These are phyloP conservation scores for Rhizopus delemar DNA, from an alignment of 371 early-diverging fungal species.

Conservation along the genomic window DNA sequence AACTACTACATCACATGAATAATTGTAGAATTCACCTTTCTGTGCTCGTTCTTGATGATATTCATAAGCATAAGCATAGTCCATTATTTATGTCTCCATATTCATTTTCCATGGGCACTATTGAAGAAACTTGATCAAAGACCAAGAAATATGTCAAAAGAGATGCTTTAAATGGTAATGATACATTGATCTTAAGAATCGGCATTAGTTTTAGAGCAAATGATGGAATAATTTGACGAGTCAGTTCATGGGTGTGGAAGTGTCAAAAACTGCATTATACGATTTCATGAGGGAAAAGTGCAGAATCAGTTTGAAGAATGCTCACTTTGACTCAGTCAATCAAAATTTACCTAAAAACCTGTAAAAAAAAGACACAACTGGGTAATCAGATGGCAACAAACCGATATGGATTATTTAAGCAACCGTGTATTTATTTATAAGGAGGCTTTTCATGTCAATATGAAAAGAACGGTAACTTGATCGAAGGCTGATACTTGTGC, in stretches of 20 bases:
- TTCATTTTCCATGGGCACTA: too few species aligned
- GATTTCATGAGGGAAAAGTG: conserved; percentile 12
- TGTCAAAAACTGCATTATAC: conserved; percentile 6
- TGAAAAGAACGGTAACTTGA: conserved; percentile 1
- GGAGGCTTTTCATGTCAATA: conserved; percentile 19
- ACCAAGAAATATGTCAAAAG: too few species aligned
- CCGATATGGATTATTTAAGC: conserved; percentile 13
- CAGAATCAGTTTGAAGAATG: conserved; percentile 9
- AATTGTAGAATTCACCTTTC: too few species aligned
- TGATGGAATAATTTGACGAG: conserved; percentile 16
- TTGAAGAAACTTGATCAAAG: too few species aligned
- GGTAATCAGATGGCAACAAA: conserved; percentile 5
- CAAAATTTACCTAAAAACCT: conserved; percentile 4
- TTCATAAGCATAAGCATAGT: too few species aligned
- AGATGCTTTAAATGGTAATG: too few species aligned
- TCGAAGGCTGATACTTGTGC: conserved; percentile 6
- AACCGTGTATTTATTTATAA: conserved; percentile 15
- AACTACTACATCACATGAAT: too few species aligned
- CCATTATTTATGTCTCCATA: too few species aligned
- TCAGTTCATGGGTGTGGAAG: conserved; percentile 4
- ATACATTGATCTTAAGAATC: too few species aligned
- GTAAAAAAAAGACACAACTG: conserved; percentile 11
- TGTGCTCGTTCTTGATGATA: too few species aligned
- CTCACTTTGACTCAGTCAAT: conserved; percentile 6
- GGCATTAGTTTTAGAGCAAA: conserved; percentile 12